These are phyloP conservation scores for Kluyveromyces aestuarii DNA, from an alignment of 805 yeast species.

Conservation along the genomic window DNA sequence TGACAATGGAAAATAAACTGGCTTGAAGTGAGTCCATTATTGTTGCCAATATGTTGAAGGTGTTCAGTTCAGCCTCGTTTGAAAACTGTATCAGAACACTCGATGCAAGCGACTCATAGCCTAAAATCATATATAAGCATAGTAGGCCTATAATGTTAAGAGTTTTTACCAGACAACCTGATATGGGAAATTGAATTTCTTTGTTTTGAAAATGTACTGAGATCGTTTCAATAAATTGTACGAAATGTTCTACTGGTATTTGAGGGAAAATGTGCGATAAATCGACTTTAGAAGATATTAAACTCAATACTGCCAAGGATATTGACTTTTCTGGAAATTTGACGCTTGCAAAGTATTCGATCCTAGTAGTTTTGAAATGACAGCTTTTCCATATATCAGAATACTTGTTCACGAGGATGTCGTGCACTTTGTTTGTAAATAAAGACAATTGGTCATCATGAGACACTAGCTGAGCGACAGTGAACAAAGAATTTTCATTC, in stretches of 20 bases:
- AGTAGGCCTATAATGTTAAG: neutral
- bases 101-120: slow-evolving; percentile 21
- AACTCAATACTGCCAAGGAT: neutral
- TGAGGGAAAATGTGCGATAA: neutral
- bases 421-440: slow-evolving; percentile 11
- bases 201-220: neutral
- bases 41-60: neutral
- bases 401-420: slow-evolving; percentile 9
- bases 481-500: slow-evolving; percentile 13
- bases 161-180: neutral
- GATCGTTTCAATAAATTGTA: neutral
- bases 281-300: neutral
- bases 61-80: neutral
- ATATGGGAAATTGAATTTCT: neutral
- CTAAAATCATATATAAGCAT: slow-evolving; percentile 13
- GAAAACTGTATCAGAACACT: slow-evolving; percentile 21
- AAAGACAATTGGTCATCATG: slow-evolving; percentile 18
- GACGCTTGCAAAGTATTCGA: neutral
- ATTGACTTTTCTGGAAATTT: neutral
- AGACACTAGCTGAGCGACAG: slow-evolving; percentile 12
- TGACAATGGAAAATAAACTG: neutral
- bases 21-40: neutral
- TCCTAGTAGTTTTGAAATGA: neutral
- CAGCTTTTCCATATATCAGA: slow-evolving; percentile 9
- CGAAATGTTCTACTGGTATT: neutral